Evolutionary conservation across 164 flowering plant genomes (phyloP).

Genomic region (Malania oleifera): DNA sequence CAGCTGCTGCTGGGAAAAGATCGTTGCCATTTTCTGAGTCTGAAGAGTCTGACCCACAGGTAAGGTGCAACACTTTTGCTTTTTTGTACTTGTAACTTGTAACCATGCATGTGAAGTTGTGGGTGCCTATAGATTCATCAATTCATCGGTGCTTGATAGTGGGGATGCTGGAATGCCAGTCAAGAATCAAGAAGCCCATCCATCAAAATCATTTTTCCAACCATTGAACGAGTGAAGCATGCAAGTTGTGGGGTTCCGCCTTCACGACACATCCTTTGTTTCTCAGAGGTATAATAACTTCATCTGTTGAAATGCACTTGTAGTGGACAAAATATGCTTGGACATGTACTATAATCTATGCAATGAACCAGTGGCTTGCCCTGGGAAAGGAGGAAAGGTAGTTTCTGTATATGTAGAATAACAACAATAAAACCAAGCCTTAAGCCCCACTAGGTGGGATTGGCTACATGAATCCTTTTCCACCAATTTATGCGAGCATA

Average conservation of each 20-base stretch:
- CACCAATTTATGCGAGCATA: no score
- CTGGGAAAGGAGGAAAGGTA: no score
- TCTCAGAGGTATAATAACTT: conserved; percentile 83
- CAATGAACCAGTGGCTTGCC: no score
- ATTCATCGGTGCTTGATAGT: conserved; percentile 39
- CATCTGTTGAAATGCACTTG: no score
- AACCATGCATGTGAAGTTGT: conserved; percentile 2
- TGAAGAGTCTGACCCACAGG: conserved; percentile 96
- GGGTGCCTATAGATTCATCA: background rate
- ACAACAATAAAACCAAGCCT: no score
- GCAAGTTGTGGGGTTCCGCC: conserved; percentile 58
- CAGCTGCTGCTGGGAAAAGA: conserved; percentile 80
- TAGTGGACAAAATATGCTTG: no score
- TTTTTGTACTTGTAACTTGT: background rate
- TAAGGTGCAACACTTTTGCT: conserved; percentile 13
- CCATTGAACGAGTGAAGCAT: conserved; percentile 70
- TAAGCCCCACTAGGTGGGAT: no score
- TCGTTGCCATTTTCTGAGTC: conserved; percentile 51
- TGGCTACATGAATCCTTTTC: no score
- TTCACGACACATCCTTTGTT: conserved; percentile 65
- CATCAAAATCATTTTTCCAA: conserved; percentile 65
- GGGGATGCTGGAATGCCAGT: conserved; percentile 85
- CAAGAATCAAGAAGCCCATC: conserved; percentile 71
- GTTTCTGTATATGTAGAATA: no score
- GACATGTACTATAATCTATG: no score